These are phyloP conservation scores for Didymella segeticola DNA, from an alignment of 2,329 filamentous ascomycete genomes.

Conservation along the genomic window DNA sequence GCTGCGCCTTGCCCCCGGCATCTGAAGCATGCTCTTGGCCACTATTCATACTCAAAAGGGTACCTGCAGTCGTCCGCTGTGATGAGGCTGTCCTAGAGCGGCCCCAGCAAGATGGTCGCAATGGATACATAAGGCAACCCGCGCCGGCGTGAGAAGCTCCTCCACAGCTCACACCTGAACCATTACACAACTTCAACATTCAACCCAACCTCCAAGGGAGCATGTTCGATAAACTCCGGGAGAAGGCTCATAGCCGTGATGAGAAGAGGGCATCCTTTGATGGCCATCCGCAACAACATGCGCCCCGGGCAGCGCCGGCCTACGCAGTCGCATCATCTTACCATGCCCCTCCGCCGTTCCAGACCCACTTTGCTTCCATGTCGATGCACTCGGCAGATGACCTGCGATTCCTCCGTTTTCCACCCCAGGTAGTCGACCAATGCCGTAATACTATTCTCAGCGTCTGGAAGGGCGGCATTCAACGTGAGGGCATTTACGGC, in stretches of 20 bases:
- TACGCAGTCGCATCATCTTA: constrained; percentile 19
- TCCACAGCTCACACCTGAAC: neutral
- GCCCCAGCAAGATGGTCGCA: neutral
- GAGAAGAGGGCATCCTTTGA: constrained; percentile 19
- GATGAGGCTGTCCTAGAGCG: neutral
- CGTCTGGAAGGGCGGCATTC: constrained; percentile 42
- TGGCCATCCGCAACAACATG: constrained; percentile 1
- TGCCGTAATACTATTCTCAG: constrained; percentile 34
- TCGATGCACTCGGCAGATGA: constrained; percentile 32
- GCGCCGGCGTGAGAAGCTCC: neutral
- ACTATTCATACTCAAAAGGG: neutral
- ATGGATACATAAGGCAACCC: constrained; percentile 1
- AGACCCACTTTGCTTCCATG: constrained; percentile 33
- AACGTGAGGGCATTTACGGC: constrained; percentile 41
- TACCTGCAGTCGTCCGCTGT: neutral
- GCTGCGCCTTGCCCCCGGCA: neutral
- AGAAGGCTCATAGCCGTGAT: constrained; percentile 17
- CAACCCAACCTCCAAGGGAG: neutral
- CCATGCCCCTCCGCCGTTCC: constrained; percentile 19
- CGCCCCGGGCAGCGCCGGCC: constrained; percentile 11
- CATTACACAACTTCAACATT: neutral
- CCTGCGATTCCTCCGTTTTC: constrained; percentile 49
- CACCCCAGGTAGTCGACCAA: constrained; percentile 30
- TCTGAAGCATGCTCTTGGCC: constrained; percentile 4
- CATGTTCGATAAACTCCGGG: constrained; percentile 25